phyloP scores from a whole-genome alignment of 495 filamentous ascomycete genomes.

The Hyaloscypha hepaticicola region DNA sequence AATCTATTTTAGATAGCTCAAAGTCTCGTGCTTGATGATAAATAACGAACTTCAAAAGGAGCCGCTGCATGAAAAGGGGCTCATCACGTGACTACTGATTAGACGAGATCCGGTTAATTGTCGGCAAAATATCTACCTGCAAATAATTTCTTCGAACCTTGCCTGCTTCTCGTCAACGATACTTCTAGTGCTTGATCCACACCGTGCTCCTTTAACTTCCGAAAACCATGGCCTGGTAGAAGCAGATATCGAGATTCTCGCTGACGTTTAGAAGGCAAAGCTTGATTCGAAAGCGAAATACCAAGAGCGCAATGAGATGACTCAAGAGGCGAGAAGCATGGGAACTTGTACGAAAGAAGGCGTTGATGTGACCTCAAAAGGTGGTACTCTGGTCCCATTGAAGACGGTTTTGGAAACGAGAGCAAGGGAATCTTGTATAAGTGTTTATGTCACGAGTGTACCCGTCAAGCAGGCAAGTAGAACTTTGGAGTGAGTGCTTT shows the following conservation, averaged over 20 bases:
- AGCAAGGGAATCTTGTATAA: constrained; percentile 45
- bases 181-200: background rate
- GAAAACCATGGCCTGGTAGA: background rate
- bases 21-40: background rate
- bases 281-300: background rate
- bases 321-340: background rate
- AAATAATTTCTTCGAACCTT: background rate
- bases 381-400: constrained; percentile 25
- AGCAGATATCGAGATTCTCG: background rate
- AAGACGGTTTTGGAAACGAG: constrained; percentile 53
- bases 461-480: constrained; percentile 51
- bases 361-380: background rate
- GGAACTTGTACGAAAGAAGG: background rate
- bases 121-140: background rate
- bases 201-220: background rate
- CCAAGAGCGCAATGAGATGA: constrained; percentile 16
- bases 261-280: background rate
- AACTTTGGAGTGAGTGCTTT: constrained; percentile 42
- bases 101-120: background rate
- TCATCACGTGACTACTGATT: background rate
- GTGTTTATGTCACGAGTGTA: constrained; percentile 50
- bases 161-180: background rate
- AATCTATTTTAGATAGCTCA: background rate
- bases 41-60: background rate
- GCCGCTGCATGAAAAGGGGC: background rate